Evolutionary conservation across 176 grass and related monocot species (phyloP), one percentile per base, ranked within the genome.

Genomic region (Oryza brachyantha): DNA sequence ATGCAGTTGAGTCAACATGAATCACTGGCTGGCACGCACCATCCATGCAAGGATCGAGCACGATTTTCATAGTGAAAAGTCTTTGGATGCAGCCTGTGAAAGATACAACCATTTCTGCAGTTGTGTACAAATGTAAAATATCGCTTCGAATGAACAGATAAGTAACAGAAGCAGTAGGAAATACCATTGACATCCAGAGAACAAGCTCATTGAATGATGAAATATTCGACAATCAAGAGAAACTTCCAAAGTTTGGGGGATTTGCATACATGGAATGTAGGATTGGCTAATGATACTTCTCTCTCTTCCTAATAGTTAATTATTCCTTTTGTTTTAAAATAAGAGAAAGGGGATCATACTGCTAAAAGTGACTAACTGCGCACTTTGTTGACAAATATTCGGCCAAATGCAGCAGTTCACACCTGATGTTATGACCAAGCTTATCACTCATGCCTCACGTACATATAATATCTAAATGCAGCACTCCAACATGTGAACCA

Each of bases 241-340:
- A 65, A 32, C 39, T 65, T 77, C 76, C 42, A 65, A 27, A 66
- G 76, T 78, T 66, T 66, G 75, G 28, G 39, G 29, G 40, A 25
- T 50, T 16, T 50, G 40, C 75, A 65, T 11, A 65, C 41, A 45
- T 22, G 25, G 4, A n/a, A 40, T 37, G 4, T 62, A 25, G 34
- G 19, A 54, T 22, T 72, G 17, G 45, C 7, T 73, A 17, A 22
- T 37, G 21, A 19, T 10, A 57, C 2, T 5, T 19, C 21, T 40
- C 0, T 24, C 1, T 38, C 11, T 26, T 41, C 37, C 19, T 68
- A 14, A 35, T 73, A 16, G 6, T 13, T 67, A 27, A 67, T 34
- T 19, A 35, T 6, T 61, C 12, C n/a, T 29, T 37, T 21, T 0
- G 5, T 22, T 77, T 48, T 27, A 2, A 29, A 57, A 12, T 24